These are phyloP conservation scores for Pichia sp. DNA, from an alignment of 1,139 yeast genomes.

Conservation along the genomic window DNA sequence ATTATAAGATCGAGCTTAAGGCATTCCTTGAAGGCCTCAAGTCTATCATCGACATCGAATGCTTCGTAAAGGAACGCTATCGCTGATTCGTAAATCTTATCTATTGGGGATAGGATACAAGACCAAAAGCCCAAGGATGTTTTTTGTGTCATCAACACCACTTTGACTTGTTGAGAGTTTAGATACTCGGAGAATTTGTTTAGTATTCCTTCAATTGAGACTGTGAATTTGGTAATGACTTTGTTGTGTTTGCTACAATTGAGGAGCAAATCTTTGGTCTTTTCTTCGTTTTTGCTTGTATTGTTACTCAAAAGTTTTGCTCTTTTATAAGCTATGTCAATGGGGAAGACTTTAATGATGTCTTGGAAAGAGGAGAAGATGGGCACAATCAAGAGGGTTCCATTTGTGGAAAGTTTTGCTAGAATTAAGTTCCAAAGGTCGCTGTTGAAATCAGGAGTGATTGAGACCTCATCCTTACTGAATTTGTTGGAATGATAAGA, in stretches of 20 bases:
- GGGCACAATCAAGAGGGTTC: conserved; percentile 36
- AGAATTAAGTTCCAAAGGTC: conserved; percentile 44
- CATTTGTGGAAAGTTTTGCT: conserved; percentile 37
- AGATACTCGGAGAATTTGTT: conserved; percentile 30
- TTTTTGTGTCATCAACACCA: conserved; percentile 34
- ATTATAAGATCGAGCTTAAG: conserved; percentile 40
- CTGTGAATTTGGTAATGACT: conserved; percentile 19
- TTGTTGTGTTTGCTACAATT: conserved; percentile 28
- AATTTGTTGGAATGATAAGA: conserved; percentile 50
- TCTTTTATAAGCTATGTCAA: conserved; percentile 28
- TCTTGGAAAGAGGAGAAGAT: conserved; percentile 42
- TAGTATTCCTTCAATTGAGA: conserved; percentile 21
- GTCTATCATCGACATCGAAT: conserved; percentile 67
- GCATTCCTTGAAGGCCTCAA: conserved; percentile 58
- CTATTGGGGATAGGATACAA: conserved; percentile 56
- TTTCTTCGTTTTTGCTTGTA: conserved; percentile 17
- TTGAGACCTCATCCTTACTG: conserved; percentile 23
- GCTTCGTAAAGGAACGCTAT: conserved; percentile 71
- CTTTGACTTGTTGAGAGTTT: conserved; percentile 42
- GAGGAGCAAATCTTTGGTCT: conserved; percentile 20
- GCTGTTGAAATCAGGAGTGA: conserved; percentile 38
- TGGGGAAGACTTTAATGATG: conserved; percentile 40
- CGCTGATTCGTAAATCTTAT: conserved; percentile 57
- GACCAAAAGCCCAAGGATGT: conserved; percentile 62
- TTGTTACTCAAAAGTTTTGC: conserved; percentile 14